Conservation (phyloP, 257 asterid species). For the Craterostigma plantagineum region DNA sequence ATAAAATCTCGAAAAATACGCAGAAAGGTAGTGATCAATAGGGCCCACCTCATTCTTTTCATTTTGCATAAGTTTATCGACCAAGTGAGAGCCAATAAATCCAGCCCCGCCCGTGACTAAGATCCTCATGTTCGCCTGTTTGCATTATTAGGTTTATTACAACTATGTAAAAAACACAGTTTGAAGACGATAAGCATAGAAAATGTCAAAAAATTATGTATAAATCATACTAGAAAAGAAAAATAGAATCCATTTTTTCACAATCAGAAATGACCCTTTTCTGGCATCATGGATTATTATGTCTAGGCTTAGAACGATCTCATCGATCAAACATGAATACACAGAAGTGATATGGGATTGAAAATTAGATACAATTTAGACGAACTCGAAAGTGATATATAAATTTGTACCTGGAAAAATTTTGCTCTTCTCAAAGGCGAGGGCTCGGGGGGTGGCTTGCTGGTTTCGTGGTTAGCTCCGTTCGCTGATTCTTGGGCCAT, state of each 20-base stretch:
- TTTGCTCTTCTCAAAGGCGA: constrained; percentile 56
- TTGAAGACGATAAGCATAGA: neutral
- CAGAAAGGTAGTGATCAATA: neutral
- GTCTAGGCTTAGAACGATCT: no score
- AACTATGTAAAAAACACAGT: neutral
- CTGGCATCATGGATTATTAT: no score
- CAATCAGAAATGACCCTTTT: neutral
- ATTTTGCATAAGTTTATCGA: constrained; percentile 50
- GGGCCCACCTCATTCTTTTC: constrained; percentile 46
- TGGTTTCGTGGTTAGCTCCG: constrained; percentile 21
- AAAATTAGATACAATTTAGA: no score
- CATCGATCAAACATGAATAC: no score
- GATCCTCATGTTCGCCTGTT: constrained; percentile 61
- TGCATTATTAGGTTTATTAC: no score
- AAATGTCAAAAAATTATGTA: neutral
- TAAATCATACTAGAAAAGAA: neutral
- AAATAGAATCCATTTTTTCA: neutral
- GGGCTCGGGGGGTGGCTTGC: constrained; percentile 57
- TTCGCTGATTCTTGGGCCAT: constrained; percentile 19
- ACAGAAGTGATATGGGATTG: no score
- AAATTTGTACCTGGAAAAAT: constrained; percentile 28
- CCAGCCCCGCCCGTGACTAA: constrained; percentile 73
- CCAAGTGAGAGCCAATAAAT: constrained; percentile 69
- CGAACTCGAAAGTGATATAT: neutral
- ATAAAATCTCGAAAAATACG: no score